Evolutionary conservation across 176 grass and related monocot species (phyloP).

Genomic region (Aegilops sharonensis): DNA sequence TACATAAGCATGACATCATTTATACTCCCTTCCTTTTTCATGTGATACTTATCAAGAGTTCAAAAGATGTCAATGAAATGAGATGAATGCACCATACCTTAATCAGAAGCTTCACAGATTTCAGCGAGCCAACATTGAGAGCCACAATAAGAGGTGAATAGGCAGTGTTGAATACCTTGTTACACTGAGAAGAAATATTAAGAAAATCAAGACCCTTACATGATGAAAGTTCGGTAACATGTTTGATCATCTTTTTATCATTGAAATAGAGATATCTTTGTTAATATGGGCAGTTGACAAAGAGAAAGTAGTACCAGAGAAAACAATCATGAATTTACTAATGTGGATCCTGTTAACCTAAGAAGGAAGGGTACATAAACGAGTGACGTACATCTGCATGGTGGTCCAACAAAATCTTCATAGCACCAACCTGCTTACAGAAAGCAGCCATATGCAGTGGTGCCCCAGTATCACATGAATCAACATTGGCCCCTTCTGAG

Average conservation of each 20-base stretch:
- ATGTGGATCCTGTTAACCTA: too few relatives aligned
- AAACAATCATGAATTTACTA: too few relatives aligned
- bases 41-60: too few relatives aligned
- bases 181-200: slow-evolving; percentile 19
- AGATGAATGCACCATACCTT: neutral
- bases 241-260: neutral
- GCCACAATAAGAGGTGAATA: slow-evolving; percentile 18
- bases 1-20: slow-evolving; percentile 5
- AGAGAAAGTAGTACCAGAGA: neutral
- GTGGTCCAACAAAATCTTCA: slow-evolving; percentile 17
- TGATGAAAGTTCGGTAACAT: neutral
- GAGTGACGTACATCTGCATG: neutral
- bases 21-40: too few relatives aligned
- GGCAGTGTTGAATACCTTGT: neutral
- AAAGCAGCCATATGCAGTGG: neutral
- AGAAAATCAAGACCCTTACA: slow-evolving; percentile 14
- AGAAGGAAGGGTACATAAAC: neutral
- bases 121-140: neutral
- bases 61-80: too few relatives aligned
- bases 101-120: slow-evolving; percentile 32
- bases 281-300: neutral
- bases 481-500: slow-evolving; percentile 1
- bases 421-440: neutral
- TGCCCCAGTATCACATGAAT: neutral
- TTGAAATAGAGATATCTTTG: too few relatives aligned